Conservation (phyloP, 106 monocot species). For the Allium fistulosum region DNA sequence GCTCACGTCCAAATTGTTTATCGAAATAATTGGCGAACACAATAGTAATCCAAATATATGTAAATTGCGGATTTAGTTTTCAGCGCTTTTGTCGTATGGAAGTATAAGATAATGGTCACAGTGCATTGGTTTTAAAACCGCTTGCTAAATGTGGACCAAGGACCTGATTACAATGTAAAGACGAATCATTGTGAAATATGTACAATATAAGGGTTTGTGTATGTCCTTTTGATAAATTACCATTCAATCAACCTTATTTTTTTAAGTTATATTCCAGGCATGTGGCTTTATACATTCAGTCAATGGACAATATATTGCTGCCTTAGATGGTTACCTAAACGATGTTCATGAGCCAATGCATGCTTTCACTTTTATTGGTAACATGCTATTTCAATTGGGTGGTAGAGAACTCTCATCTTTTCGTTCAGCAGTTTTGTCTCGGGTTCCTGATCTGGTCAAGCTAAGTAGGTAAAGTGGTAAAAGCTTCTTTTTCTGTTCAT, state of each 20-base stretch:
- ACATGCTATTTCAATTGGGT: constrained; percentile 40
- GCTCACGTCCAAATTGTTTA: too few relatives aligned
- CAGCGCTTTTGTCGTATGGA: too few relatives aligned
- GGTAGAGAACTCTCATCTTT: constrained; percentile 45
- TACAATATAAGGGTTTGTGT: background rate
- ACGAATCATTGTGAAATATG: too few relatives aligned
- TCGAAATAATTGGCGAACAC: too few relatives aligned
- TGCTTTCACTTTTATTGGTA: constrained; percentile 82
- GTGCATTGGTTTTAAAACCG: background rate
- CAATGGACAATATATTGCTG: constrained; percentile 44
- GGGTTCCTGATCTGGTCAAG: constrained; percentile 64
- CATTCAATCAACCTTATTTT: constrained; percentile 3
- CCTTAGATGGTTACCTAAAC: constrained; percentile 92
- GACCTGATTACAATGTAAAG: too few relatives aligned
- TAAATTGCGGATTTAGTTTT: too few relatives aligned
- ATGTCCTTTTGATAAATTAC: background rate
- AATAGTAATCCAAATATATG: too few relatives aligned
- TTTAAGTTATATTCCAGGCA: constrained; percentile 41
- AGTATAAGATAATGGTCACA: too few relatives aligned
- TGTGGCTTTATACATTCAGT: constrained; percentile 74
- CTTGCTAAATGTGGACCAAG: background rate
- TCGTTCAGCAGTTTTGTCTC: constrained; percentile 41
- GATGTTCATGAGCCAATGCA: constrained; percentile 65
- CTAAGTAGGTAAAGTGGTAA: constrained; percentile 65
- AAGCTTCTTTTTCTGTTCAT: background rate